Percentiles rank a stretch among this genome's conserved stretches.
Conservation (phyloP, 495 filamentous ascomycete genomes). For the Hypomontagnella monticulosa region DNA sequence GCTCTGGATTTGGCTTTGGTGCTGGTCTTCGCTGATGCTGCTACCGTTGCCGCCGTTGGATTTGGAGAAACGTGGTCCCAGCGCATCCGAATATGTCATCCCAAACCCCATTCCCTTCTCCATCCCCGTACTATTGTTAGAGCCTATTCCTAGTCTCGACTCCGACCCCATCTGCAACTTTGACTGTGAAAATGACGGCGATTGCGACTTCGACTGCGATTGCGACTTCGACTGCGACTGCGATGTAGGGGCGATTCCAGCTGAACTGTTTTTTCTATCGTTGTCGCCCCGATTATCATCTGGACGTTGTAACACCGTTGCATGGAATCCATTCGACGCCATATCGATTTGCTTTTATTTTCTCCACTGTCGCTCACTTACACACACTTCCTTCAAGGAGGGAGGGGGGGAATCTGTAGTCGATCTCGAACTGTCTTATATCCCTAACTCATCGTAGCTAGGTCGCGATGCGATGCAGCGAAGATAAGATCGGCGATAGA, state of each 20-base stretch:
- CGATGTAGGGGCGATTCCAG: conserved; percentile 14
- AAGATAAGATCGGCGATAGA: conserved; percentile 17
- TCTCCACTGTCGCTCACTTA: conserved; percentile 11
- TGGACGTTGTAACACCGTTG: conserved; percentile 57
- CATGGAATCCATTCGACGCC: conserved; percentile 54
- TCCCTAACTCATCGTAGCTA: conserved; percentile 40
- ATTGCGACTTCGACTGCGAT: conserved; percentile 13
- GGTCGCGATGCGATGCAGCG: conserved; percentile 15
- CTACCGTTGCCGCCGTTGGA: conserved; percentile 10
- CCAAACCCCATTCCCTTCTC: conserved; percentile 16
- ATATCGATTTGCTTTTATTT: conserved; percentile 32
- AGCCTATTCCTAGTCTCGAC: conserved; percentile 29
- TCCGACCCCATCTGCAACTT: conserved; percentile 14
- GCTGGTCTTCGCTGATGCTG: conserved; percentile 2
- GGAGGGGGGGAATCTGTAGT: conserved; percentile 4
- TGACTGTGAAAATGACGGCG: too few relatives aligned
- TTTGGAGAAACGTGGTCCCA: conserved; percentile 46
- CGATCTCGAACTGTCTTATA: conserved; percentile 26
- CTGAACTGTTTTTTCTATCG: conserved; percentile 22
- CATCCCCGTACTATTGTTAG: conserved; percentile 26
- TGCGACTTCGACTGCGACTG: conserved; percentile 21
- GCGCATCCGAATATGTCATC: conserved; percentile 38
- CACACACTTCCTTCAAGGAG: conserved; percentile 21
- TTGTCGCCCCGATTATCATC: conserved; percentile 52
- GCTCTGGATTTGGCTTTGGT: neutral